Evolutionary conservation across 2,329 filamentous ascomycete genomes (phyloP).

Genomic region (Diaporthe citriasiana): DNA sequence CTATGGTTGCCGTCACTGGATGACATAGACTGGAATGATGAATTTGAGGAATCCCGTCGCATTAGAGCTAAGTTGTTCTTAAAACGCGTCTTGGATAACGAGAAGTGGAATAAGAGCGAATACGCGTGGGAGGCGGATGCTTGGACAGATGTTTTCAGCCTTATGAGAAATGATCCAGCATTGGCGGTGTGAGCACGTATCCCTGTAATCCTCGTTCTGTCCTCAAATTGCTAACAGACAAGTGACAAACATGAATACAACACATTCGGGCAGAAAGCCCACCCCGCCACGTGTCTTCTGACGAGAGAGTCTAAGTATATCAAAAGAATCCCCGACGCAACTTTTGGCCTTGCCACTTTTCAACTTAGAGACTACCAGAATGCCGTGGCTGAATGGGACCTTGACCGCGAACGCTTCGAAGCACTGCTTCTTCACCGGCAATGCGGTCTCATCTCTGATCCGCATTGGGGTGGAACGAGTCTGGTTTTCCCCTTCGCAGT

Average conservation of each 20-base stretch:
- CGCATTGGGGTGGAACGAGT: neutral
- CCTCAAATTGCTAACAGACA: neutral
- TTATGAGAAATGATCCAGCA: neutral
- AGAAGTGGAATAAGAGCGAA: neutral
- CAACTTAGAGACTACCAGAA: conserved; percentile 7
- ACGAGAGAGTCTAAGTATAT: neutral
- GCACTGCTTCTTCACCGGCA: neutral
- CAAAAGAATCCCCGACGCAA: neutral
- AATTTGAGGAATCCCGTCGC: neutral
- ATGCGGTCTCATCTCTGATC: conserved; percentile 2
- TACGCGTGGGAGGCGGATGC: neutral
- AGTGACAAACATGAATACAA: conserved; percentile 4
- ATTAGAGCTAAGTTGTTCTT: neutral
- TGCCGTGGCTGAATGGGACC: neutral
- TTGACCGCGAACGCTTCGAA: neutral
- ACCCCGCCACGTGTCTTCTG: neutral
- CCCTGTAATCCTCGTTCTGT: neutral
- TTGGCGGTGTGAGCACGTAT: neutral
- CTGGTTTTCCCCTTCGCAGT: neutral
- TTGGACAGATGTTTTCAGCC: neutral
- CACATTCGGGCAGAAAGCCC: neutral
- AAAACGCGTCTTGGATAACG: neutral
- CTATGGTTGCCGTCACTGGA: neutral
- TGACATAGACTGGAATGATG: neutral
- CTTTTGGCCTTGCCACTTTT: neutral